Percentiles rank a stretch among this genome's conserved stretches.
These are phyloP conservation scores for Cercospora zeina DNA, from an alignment of 2,329 filamentous ascomycete species.

Conservation along the genomic window DNA sequence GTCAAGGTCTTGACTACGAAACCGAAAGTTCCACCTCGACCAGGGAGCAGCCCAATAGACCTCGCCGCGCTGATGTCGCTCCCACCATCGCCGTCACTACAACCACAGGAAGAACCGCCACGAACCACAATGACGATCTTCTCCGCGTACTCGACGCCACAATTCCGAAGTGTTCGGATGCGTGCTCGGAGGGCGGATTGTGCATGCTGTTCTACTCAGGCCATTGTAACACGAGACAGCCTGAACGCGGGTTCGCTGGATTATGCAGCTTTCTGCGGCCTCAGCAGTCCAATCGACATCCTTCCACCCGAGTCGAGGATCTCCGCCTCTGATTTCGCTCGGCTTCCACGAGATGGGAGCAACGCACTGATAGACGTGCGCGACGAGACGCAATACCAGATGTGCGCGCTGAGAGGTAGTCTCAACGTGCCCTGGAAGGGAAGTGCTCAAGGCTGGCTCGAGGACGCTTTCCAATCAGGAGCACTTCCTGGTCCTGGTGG, in stretches of 20 bases:
- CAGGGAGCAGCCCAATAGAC: conserved; percentile 10
- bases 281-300: conserved; percentile 54
- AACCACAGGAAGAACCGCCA: conserved; percentile 29
- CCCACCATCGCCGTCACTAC: conserved; percentile 23
- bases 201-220: conserved; percentile 68
- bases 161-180: conserved; percentile 75
- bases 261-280: conserved; percentile 84
- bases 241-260: conserved; percentile 58
- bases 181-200: conserved; percentile 69
- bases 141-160: conserved; percentile 54
- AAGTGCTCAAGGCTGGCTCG: conserved; percentile 42
- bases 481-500: conserved; percentile 40
- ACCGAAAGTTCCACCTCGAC: conserved; percentile 23
- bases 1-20: conserved; percentile 73
- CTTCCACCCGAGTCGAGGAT: conserved; percentile 68
- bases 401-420: conserved; percentile 73
- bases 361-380: conserved; percentile 78
- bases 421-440: conserved; percentile 71
- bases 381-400: conserved; percentile 78
- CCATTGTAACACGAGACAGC: conserved; percentile 62
- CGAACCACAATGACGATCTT: conserved; percentile 54
- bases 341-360: conserved; percentile 33
- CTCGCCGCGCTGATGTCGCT: conserved; percentile 24
- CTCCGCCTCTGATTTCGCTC: conserved; percentile 61
- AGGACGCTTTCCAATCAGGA: conserved; percentile 31